These are phyloP conservation scores for Ogataea henricii DNA, from an alignment of 805 yeast genomes.

Conservation along the genomic window DNA sequence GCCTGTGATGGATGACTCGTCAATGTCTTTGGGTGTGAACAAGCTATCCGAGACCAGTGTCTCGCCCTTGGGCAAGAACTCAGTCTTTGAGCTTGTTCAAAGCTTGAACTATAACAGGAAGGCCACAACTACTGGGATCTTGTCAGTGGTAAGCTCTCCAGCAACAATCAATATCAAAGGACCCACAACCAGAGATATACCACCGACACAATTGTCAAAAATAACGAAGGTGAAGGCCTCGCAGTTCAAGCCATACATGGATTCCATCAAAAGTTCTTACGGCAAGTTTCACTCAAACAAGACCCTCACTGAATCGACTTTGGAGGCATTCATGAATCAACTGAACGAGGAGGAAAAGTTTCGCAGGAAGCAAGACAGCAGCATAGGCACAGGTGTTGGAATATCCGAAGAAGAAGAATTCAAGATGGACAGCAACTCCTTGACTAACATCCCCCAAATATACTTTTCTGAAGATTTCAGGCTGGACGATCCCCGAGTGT, in stretches of 20 bases:
- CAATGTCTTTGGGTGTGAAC: constrained; percentile 41
- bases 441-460: constrained; percentile 63
- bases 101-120: constrained; percentile 47
- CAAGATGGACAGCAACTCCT: constrained; percentile 27
- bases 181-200: constrained; percentile 84
- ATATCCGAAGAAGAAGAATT: constrained; percentile 26
- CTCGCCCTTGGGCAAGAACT: constrained; percentile 69
- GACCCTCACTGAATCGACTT: constrained; percentile 44
- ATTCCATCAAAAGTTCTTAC: constrained; percentile 46
- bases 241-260: constrained; percentile 46
- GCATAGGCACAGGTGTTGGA: constrained; percentile 13
- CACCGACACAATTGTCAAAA: constrained; percentile 68
- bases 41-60: constrained; percentile 40
- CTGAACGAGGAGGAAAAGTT: constrained; percentile 26
- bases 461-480: constrained; percentile 70
- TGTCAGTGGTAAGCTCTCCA: constrained; percentile 37
- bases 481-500: constrained; percentile 85
- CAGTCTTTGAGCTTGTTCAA: constrained; percentile 74
- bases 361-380: constrained; percentile 7
- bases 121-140: constrained; percentile 33
- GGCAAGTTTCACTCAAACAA: constrained; percentile 45
- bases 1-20: constrained; percentile 40
- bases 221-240: constrained; percentile 46
- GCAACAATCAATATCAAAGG: constrained; percentile 50
- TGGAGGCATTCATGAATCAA: constrained; percentile 38